Evolutionary conservation across 1,284 basidiomycete genomes (phyloP).

Genomic region (Moniliophthora roreri): DNA sequence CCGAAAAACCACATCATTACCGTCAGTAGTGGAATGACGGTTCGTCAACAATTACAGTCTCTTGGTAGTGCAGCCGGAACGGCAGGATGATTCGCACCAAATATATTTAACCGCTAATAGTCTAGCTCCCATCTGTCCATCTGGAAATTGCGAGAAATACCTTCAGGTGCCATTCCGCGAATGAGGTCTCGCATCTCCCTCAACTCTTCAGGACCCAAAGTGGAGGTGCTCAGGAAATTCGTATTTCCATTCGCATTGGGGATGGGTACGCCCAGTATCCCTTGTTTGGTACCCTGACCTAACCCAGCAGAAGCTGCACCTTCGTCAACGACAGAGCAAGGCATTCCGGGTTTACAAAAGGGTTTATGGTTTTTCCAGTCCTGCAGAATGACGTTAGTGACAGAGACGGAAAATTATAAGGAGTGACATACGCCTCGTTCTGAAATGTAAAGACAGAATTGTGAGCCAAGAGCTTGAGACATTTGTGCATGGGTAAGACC

Average conservation of each 20-base stretch:
- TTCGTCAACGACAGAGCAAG: conserved; percentile 30
- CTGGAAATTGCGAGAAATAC: too few relatives aligned
- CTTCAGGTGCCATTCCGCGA: too few relatives aligned
- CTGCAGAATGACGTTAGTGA: not conserved
- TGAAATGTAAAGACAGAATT: too few relatives aligned
- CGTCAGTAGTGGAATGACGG: too few relatives aligned
- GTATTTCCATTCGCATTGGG: conserved; percentile 20
- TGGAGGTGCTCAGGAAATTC: conserved; percentile 25
- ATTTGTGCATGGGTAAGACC: too few relatives aligned
- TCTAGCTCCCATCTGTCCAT: too few relatives aligned
- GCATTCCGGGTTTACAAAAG: conserved; percentile 26
- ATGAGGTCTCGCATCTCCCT: conserved; percentile 18
- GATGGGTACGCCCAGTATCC: conserved; percentile 26
- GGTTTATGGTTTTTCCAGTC: conserved; percentile 33
- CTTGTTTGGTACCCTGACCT: conserved; percentile 13
- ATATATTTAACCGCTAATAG: too few relatives aligned
- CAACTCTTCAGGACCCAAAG: conserved; percentile 24
- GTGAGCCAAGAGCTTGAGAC: too few relatives aligned
- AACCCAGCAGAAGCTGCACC: conserved; percentile 8
- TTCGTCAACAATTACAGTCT: too few relatives aligned
- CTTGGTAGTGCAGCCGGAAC: too few relatives aligned
- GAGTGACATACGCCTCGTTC: not conserved
- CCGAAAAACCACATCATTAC: too few relatives aligned
- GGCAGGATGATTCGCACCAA: too few relatives aligned
- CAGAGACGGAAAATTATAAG: not conserved